Base-by-base conservation (phyloP, 352 stramenopile species). In the Globisporangium paroecandrum region DNA sequence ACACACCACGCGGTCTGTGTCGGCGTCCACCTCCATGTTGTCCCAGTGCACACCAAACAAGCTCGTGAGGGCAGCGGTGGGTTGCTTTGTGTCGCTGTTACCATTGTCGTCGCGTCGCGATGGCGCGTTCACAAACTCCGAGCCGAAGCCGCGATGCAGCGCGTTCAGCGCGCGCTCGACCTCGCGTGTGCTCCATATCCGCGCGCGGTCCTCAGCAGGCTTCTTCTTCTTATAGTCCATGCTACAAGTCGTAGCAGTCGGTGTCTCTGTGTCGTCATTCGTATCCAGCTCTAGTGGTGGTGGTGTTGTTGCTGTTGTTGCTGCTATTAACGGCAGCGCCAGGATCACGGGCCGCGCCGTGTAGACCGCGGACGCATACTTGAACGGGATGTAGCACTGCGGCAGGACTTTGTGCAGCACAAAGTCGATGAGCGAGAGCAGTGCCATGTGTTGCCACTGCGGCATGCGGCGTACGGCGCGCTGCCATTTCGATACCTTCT, bases 41-140 rank as follows among this genome's bases (percentile, higher is more conserved):
- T 87, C 78, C 78, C 78, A 87, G 60, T 87, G 78, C n/a, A 87
- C 72, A n/a, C 78, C 78, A 71, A 87, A 87, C 12, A 87, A 69
- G 3, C 76, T 84, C 58, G 78, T 77, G 32, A 83, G 29, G 32
- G 36, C 36, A 43, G 36, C 12, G 36, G 36, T 18, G 36, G 36
- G 36, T 43, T 43, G 36, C 12, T 43, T 43, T 43, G 36, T 43
- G 12, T 73, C 65, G 13, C 70, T 64, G 34, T 27, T 27, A 5
- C 10, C 20, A 38, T 38, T 38, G 27, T 54, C 7, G 0, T 22
- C 5, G 18, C 18, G 24, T 13, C 18, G n/a, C 20, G 54, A 9
- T 9, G 54, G 54, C 18, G 75, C 66, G 4, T 51, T 8, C 7
- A 63, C 64, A 43, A 75, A 68, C 9, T 54, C 53, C 1, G 59